These are phyloP conservation scores for Euphrasia confusa DNA, from an alignment of 257 asterid species.

Conservation along the genomic window DNA sequence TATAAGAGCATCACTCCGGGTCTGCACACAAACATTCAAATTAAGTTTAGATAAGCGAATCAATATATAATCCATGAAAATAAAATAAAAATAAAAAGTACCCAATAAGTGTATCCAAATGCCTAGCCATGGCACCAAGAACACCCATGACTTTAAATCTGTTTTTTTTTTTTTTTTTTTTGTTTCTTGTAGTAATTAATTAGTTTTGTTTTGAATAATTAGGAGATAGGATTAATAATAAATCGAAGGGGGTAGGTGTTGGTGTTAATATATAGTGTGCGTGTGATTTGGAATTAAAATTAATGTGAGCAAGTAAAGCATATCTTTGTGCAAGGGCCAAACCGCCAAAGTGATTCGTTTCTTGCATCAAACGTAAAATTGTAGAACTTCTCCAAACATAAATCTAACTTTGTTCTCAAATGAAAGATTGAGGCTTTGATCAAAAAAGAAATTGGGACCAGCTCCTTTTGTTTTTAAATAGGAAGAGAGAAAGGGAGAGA, in stretches of 20 bases:
- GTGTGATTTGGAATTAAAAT: constrained; percentile 9
- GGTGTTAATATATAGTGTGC: no score
- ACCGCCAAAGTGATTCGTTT: neutral
- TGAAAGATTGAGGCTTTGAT: no score
- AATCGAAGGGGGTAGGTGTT: constrained; percentile 10
- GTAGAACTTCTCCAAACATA: no score
- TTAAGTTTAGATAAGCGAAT: neutral
- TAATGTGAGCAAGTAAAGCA: neutral
- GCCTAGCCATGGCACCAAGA: constrained; percentile 58
- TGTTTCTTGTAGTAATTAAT: neutral
- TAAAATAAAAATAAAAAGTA: constrained; percentile 5
- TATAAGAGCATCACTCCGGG: constrained; percentile 85
- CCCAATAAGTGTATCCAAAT: constrained; percentile 70
- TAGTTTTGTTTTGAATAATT: neutral
- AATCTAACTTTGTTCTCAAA: no score
- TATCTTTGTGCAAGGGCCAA: neutral
- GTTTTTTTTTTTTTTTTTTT: neutral
- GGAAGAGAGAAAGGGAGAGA: no score
- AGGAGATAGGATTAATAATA: neutral
- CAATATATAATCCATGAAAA: neutral
- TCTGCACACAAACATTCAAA: constrained; percentile 38
- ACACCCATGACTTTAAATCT: constrained; percentile 46
- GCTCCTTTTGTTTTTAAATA: no score
- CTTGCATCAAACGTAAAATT: no score
- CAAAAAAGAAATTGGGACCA: no score